Conservation (phyloP, 192 early-diverging fungal genomes). For the Phlyctochytrium bullatum region DNA sequence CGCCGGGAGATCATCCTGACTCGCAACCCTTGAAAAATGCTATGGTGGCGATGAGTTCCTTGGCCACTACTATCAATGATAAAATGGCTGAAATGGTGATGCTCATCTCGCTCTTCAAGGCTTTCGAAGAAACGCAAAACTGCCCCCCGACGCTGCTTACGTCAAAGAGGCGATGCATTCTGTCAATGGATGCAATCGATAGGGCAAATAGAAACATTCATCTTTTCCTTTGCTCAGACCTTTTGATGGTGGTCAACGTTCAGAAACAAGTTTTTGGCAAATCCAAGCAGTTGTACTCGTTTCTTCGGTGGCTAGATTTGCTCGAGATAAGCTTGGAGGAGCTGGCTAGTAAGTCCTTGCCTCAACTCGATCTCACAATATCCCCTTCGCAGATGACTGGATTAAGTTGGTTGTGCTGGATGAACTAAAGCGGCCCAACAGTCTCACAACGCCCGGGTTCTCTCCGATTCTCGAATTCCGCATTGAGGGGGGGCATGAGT, state of each 20-base stretch:
- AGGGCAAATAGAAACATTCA: conserved; percentile 8
- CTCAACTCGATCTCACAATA: background rate
- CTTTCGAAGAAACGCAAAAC: conserved; percentile 48
- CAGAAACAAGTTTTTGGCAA: conserved; percentile 3
- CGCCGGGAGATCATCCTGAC: conserved; percentile 50
- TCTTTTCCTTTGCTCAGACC: conserved; percentile 48
- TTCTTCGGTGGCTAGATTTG: conserved; percentile 50
- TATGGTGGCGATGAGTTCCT: conserved; percentile 35
- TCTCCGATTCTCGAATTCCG: conserved; percentile 13
- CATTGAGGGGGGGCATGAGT: conserved; percentile 16
- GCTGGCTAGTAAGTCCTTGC: conserved; percentile 24
- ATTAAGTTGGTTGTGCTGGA: conserved; percentile 4
- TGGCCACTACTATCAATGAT: conserved; percentile 52
- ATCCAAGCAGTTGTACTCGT: conserved; percentile 28
- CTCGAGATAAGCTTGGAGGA: conserved; percentile 41
- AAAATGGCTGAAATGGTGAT: conserved; percentile 53
- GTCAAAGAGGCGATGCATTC: conserved; percentile 41
- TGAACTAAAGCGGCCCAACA: background rate
- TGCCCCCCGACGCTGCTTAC: conserved; percentile 53
- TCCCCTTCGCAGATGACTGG: conserved; percentile 9
- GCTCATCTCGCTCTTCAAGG: conserved; percentile 47
- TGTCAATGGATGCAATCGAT: conserved; percentile 45
- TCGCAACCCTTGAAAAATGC: conserved; percentile 34
- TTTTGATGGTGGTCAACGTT: conserved; percentile 36
- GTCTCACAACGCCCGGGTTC: conserved; percentile 15